Evolutionary conservation across 106 monocot genomes (phyloP), one percentile per base, ranked within the genome.

Genomic region (Dendrobium chrysotoxum): DNA sequence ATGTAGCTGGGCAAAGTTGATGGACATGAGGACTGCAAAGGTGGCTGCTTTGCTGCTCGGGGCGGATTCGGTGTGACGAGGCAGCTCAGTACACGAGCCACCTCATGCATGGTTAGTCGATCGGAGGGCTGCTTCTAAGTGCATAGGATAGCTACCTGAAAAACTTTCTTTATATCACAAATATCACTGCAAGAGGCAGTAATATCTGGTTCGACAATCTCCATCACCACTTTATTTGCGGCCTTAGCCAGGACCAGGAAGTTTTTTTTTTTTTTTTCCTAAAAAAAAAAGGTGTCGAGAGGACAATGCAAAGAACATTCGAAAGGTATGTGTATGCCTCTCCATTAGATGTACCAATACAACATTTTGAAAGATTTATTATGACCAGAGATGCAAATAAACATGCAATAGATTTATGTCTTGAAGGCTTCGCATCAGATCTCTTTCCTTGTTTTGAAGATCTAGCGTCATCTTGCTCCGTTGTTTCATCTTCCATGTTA

Each of bases 101-200:
- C 98, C 80, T 98, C 98, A 30, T 99, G 95, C 99, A 95, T 99
- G 3, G 95, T 88, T 2, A 93, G 99, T 8, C 95, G 85, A 67
- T 99, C 99, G 1, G 85, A 80, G 2, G 95, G 95, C 72, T 99
- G 99, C 79, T 87, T 86, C 87, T 99, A 93, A 5, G 91, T 82
- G 86, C 99, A 99, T 13, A 99, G 84, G 50, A 99, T 88, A 1
- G 99, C 99, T 41, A 95, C 81, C 79, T 99, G 99, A 79, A 99
- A 99, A 0, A 89, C 77, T 79, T 95, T 99, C 79, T 95, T 95
- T 5, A 99, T 85, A 1, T 86, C 83, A 0, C 81, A 75, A 0
- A 93, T 88, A 78, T 99, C 95, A 40, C 80, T 83, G 83, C 95
- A 99, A 0, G 95, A 88, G 47, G 88, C 61, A 0, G 91, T 45